Conservation (phyloP, 179 eudicot species). For the Nepenthes alata region DNA sequence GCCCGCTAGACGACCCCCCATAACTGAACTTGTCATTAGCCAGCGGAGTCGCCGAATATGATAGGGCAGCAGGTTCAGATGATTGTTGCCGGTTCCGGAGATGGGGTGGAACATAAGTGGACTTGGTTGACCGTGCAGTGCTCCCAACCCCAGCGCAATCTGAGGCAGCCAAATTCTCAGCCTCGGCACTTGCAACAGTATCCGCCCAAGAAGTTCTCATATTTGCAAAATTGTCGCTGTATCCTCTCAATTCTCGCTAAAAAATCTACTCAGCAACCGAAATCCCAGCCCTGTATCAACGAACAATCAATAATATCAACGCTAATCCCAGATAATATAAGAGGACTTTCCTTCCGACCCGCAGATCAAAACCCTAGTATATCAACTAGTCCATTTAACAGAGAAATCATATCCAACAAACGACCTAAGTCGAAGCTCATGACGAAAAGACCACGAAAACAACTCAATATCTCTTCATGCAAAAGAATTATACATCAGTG, state of each 20-base stretch:
- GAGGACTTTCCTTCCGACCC: background rate
- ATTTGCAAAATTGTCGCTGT: conserved; percentile 1
- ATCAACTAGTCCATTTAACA: background rate
- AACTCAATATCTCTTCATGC: too few species aligned
- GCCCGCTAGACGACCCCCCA: conserved; percentile 43
- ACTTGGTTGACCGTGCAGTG: conserved; percentile 29
- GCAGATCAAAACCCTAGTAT: background rate
- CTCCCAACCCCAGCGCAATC: conserved; percentile 26
- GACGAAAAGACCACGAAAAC: too few species aligned
- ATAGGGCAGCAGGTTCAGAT: conserved; percentile 21
- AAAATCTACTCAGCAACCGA: background rate
- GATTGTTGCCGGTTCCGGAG: conserved; percentile 43
- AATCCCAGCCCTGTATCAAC: background rate
- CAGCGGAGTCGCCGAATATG: conserved; percentile 30
- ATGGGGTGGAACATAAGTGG: conserved; percentile 68
- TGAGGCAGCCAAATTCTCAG: conserved; percentile 40
- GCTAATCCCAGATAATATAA: background rate
- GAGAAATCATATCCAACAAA: too few species aligned
- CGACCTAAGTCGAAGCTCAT: too few species aligned
- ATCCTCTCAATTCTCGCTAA: background rate
- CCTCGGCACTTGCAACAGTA: conserved; percentile 42
- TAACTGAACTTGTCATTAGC: conserved; percentile 34
- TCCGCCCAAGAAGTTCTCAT: conserved; percentile 94
- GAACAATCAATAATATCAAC: background rate
- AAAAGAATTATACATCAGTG: too few species aligned